Evolutionary conservation across 176 grass and related monocot species (phyloP).

Genomic region (Aechmea fasciata): DNA sequence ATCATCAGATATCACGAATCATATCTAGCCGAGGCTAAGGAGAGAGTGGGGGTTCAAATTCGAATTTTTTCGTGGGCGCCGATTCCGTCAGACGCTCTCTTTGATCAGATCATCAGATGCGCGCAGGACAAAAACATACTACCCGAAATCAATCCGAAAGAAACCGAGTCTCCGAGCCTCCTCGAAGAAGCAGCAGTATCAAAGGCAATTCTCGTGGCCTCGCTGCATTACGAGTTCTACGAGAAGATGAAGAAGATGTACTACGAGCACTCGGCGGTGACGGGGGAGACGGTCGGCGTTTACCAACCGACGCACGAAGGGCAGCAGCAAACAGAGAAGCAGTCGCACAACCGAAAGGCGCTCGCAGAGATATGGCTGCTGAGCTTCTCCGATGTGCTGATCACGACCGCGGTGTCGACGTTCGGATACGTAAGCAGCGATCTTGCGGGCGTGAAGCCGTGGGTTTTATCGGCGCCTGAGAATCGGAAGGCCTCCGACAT

Average conservation of each 20-base stretch:
- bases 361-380: slow-evolving; percentile 42
- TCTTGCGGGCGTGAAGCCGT: slow-evolving; percentile 29
- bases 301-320: slow-evolving; percentile 42
- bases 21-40: slow-evolving; percentile 15
- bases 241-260: slow-evolving; percentile 29
- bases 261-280: slow-evolving; percentile 28
- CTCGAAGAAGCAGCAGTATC: neutral
- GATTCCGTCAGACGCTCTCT: slow-evolving; percentile 17
- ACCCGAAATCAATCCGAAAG: slow-evolving; percentile 5
- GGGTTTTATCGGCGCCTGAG: slow-evolving; percentile 12
- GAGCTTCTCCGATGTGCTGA: slow-evolving; percentile 44
- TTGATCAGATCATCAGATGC: slow-evolving; percentile 33
- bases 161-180: too few species aligned
- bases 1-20: slow-evolving; percentile 34
- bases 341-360: slow-evolving; percentile 40
- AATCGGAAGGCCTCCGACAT: neutral
- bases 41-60: slow-evolving; percentile 41
- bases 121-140: slow-evolving; percentile 36
- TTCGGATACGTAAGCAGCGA: slow-evolving; percentile 44
- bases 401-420: slow-evolving; percentile 37
- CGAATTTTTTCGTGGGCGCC: slow-evolving; percentile 8
- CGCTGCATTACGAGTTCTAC: slow-evolving; percentile 39
- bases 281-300: slow-evolving; percentile 18
- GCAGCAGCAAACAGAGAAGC: slow-evolving; percentile 3
- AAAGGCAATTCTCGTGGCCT: slow-evolving; percentile 40